Evolutionary conservation across 129 eudicot species (phyloP).

Genomic region (Flaveria trinervia): DNA sequence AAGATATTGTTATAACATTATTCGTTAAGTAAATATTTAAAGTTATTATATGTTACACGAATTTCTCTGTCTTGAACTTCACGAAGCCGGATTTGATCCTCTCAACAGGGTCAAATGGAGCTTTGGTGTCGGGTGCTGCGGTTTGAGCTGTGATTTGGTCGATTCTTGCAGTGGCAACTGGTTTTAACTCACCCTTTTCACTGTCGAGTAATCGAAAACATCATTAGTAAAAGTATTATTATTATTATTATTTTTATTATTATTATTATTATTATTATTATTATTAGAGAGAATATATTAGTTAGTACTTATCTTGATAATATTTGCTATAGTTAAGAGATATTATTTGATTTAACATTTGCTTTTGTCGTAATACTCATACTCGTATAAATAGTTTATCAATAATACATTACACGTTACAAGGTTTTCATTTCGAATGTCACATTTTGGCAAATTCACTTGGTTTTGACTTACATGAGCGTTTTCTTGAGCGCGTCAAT

Average conservation of each 20-base stretch:
- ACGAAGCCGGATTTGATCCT: slow-evolving; percentile 77
- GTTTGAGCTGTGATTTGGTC: slow-evolving; percentile 69
- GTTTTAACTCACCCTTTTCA: slow-evolving; percentile 79
- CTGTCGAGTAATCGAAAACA: slow-evolving; percentile 35
- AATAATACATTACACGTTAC: too few species aligned
- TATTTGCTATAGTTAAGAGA: too few species aligned
- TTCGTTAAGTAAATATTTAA: not conserved
- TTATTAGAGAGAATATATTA: not conserved
- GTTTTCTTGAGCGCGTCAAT: slow-evolving; percentile 76
- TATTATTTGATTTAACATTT: too few species aligned
- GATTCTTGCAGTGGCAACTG: slow-evolving; percentile 74
- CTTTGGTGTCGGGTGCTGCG: slow-evolving; percentile 38
- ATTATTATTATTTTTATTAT: not conserved
- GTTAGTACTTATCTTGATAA: too few species aligned
- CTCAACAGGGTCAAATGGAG: slow-evolving; percentile 63
- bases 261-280: not conserved
- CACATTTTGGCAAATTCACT: not conserved
- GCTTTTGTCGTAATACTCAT: too few species aligned
- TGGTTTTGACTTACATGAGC: slow-evolving; percentile 53
- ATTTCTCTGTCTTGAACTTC: slow-evolving; percentile 83
- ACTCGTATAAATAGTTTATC: too few species aligned
- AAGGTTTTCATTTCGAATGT: not conserved
- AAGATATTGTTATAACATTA: not conserved
- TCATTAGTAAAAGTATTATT: not conserved
- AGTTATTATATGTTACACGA: slow-evolving; percentile 39